A percentile compares a stretch with the other conserved stretches of the same genome.
These are phyloP conservation scores for Prunus yedoensis DNA, from an alignment of 331 rosid species.

Conservation along the genomic window DNA sequence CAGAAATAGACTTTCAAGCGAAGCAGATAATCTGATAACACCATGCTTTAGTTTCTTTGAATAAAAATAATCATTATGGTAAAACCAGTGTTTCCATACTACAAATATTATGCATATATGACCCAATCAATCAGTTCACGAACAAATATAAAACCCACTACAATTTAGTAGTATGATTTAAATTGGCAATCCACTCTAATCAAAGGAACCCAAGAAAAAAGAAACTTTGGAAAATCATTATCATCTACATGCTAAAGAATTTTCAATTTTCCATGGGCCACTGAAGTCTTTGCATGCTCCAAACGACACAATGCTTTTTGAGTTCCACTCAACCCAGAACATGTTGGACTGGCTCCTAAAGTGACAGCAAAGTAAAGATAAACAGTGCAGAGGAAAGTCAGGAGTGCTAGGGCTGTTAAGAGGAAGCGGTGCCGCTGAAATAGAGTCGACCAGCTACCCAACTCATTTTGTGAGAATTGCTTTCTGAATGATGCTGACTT, in stretches of 20 bases:
- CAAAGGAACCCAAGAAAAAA: neutral
- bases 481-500: slow-evolving; percentile 62
- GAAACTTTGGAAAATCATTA: neutral
- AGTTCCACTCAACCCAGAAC: slow-evolving; percentile 63
- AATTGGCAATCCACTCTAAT: neutral
- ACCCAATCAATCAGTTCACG: slow-evolving; percentile 8
- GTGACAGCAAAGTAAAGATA: slow-evolving; percentile 86
- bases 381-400: slow-evolving; percentile 67
- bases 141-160: neutral
- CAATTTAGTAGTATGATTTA: neutral
- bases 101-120: slow-evolving; percentile 10
- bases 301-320: slow-evolving; percentile 59
- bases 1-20: too few relatives aligned
- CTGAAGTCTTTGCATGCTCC: slow-evolving; percentile 55
- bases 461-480: slow-evolving; percentile 57
- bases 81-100: neutral
- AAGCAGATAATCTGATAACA: too few relatives aligned
- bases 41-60: neutral
- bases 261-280: slow-evolving; percentile 57
- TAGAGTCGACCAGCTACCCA: slow-evolving; percentile 73
- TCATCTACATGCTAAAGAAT: slow-evolving; percentile 27
- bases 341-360: slow-evolving; percentile 41
- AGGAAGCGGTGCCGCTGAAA: slow-evolving; percentile 70
- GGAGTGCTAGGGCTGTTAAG: slow-evolving; percentile 54
- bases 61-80: neutral